Evolutionary conservation across 2,329 filamentous ascomycete species (phyloP).

Genomic region (Colletotrichum sojae): DNA sequence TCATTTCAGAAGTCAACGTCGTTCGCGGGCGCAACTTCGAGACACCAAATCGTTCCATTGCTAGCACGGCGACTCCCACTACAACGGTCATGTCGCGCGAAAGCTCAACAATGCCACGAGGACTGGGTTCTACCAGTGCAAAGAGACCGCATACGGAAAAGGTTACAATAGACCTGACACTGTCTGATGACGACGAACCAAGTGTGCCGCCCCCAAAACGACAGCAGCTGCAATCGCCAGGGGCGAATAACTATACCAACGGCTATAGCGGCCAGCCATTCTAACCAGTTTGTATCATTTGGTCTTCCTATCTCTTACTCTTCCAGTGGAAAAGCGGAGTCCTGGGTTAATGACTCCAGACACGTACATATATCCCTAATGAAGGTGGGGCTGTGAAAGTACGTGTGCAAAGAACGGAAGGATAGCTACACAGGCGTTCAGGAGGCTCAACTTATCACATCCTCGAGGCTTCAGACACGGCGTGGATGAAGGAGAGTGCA

Average conservation of each 20-base stretch:
- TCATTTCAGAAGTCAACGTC: constrained; percentile 61
- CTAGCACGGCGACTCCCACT: constrained; percentile 55
- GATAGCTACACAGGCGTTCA: constrained; percentile 39
- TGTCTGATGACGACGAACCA: constrained; percentile 69
- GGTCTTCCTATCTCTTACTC: background rate
- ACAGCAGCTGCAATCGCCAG: constrained; percentile 49
- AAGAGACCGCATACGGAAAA: constrained; percentile 64
- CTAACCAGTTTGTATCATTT: background rate
- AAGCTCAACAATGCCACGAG: constrained; percentile 54
- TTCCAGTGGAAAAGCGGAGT: constrained; percentile 1
- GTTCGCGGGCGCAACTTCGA: constrained; percentile 52
- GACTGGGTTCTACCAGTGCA: constrained; percentile 52
- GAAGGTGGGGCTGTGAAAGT: constrained; percentile 15
- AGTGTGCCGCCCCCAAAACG: constrained; percentile 65
- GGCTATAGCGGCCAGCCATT: constrained; percentile 28
- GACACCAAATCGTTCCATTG: constrained; percentile 54
- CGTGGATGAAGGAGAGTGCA: constrained; percentile 9
- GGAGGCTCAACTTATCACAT: constrained; percentile 33
- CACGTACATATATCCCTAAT: constrained; percentile 33
- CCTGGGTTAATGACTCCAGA: constrained; percentile 7
- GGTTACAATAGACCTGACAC: constrained; percentile 70
- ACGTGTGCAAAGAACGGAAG: constrained; percentile 34
- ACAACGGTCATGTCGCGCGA: constrained; percentile 54
- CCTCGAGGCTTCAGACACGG: constrained; percentile 10
- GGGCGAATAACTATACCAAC: constrained; percentile 28